These are phyloP conservation scores for Cyclanthera cordifolia DNA, from an alignment of 306 rosid species.

Conservation along the genomic window DNA sequence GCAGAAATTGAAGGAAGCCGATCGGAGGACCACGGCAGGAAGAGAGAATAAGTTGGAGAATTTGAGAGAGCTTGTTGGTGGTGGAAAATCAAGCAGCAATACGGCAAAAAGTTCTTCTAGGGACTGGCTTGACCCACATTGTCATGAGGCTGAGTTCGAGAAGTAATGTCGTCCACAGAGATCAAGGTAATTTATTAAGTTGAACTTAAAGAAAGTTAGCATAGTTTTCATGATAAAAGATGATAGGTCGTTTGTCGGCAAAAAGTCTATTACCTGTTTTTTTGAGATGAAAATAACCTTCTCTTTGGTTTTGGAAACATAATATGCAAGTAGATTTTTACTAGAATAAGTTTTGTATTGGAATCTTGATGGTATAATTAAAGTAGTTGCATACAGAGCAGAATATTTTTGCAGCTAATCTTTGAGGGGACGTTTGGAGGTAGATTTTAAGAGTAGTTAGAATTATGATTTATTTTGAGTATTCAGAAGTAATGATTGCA, in stretches of 20 bases:
- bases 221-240: conserved; percentile 1
- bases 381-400: neutral
- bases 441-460: too few relatives aligned
- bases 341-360: conserved; percentile 2
- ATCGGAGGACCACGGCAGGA: conserved; percentile 44
- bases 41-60: conserved; percentile 85
- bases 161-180: conserved; percentile 41
- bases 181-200: conserved; percentile 12
- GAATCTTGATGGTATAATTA: neutral
- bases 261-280: neutral
- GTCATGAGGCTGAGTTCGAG: conserved; percentile 78
- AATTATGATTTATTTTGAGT: too few relatives aligned
- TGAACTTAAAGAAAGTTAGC: neutral
- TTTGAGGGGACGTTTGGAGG: too few relatives aligned
- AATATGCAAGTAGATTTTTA: neutral
- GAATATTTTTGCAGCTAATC: neutral
- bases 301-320: neutral
- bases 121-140: conserved; percentile 97
- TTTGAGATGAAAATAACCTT: neutral
- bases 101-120: conserved; percentile 44
- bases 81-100: conserved; percentile 29
- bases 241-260: neutral
- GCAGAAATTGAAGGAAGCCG: conserved; percentile 92
- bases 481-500: too few relatives aligned
- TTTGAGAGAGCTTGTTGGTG: conserved; percentile 86